Percentiles rank a stretch among this genome's conserved stretches.
phyloP scores from a whole-genome alignment of 495 filamentous ascomycete species.

The Penicillium atrosanguineum region DNA sequence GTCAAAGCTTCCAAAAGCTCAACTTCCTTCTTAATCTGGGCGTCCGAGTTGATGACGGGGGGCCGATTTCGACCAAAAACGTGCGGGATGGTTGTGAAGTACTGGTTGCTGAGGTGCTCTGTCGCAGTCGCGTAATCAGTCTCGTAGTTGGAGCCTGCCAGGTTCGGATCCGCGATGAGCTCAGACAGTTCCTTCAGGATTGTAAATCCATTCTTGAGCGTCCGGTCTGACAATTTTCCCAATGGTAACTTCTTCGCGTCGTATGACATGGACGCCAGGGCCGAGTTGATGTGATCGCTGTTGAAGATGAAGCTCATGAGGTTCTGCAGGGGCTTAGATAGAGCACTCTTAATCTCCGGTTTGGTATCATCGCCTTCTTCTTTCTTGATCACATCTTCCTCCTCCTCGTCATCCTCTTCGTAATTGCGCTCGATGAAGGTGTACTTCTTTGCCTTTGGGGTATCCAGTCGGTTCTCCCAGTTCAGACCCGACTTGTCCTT shows the following conservation, averaged over 20 bases:
- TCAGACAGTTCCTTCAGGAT: conserved; percentile 69
- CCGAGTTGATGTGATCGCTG: conserved; percentile 58
- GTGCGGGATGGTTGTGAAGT: conserved; percentile 81
- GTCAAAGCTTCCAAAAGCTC: conserved; percentile 72
- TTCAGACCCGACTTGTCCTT: conserved; percentile 69
- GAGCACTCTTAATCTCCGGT: conserved; percentile 45
- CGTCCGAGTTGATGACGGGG: conserved; percentile 54
- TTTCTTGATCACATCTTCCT: conserved; percentile 40
- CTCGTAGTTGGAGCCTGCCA: conserved; percentile 48
- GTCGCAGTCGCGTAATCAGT: conserved; percentile 37
- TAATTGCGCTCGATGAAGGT: conserved; percentile 73
- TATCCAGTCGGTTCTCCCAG: conserved; percentile 61
- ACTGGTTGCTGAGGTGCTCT: conserved; percentile 66
- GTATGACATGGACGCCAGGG: conserved; percentile 69
- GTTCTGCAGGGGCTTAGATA: conserved; percentile 56
- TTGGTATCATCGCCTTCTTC: conserved; percentile 25
- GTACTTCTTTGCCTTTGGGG: conserved; percentile 66
- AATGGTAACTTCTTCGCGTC: conserved; percentile 76
- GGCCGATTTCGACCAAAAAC: conserved; percentile 72
- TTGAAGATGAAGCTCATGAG: conserved; percentile 86
- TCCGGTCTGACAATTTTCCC: conserved; percentile 77
- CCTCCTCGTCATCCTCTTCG: conserved; percentile 64
- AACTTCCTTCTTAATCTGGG: conserved; percentile 67
- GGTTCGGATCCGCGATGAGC: conserved; percentile 50
- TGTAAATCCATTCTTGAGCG: conserved; percentile 68